phyloP scores from a whole-genome alignment of 164 flowering plant species.

The Dillenia turbinata region DNA sequence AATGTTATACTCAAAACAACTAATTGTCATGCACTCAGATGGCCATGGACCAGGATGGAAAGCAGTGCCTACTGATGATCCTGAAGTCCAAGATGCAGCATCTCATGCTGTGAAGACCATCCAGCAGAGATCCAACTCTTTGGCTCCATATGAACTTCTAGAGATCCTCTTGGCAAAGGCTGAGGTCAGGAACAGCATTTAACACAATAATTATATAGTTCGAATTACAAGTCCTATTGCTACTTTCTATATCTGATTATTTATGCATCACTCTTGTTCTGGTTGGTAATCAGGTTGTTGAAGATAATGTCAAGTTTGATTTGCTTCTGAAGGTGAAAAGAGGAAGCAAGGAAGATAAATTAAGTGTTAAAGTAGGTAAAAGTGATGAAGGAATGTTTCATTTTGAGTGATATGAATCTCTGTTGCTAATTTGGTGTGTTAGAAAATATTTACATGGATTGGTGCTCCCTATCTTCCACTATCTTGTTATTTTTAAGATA shows the following conservation, averaged over 20 bases:
- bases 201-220: background rate
- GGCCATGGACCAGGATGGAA: conserved; percentile 12
- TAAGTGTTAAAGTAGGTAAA: conserved; percentile 10
- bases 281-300: conserved; percentile 1
- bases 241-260: background rate
- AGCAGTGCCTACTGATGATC: conserved; percentile 21
- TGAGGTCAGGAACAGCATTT: conserved; percentile 11
- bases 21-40: conserved; percentile 1
- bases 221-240: no score
- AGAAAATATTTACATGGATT: no score
- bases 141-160: conserved; percentile 21
- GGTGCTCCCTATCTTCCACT: no score
- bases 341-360: conserved; percentile 15
- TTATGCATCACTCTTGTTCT: background rate
- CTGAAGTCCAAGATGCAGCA: conserved; percentile 33
- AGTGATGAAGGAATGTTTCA: conserved; percentile 5
- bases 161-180: conserved; percentile 22
- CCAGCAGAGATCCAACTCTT: conserved; percentile 25
- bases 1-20: no score
- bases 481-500: no score
- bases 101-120: conserved; percentile 25
- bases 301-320: conserved; percentile 9
- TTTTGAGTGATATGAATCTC: conserved; percentile 4
- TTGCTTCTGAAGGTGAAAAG: conserved; percentile 14
- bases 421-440: no score